phyloP scores from a whole-genome alignment of 768 basidiomycete species.

The Leccinellum albellum region DNA sequence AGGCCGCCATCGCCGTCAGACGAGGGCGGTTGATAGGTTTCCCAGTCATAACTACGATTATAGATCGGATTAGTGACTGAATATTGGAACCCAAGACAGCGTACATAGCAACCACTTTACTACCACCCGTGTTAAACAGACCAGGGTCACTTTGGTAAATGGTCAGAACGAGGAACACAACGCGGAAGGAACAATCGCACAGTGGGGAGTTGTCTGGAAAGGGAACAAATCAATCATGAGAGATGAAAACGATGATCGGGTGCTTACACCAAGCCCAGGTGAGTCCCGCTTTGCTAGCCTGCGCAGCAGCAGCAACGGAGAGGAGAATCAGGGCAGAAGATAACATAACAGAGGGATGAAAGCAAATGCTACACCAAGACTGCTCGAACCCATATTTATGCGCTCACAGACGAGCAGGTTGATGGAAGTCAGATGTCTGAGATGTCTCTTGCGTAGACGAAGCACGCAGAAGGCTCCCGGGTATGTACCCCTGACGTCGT shows the following conservation, averaged over 20 bases:
- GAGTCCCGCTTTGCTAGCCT: conserved; percentile 35
- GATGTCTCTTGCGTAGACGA: neutral
- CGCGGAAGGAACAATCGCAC: conserved; percentile 15
- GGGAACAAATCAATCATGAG: neutral
- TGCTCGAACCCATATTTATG: neutral
- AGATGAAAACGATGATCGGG: neutral
- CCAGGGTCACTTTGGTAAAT: conserved; percentile 23
- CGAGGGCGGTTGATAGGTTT: conserved; percentile 34
- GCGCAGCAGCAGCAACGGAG: conserved; percentile 13
- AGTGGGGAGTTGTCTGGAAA: conserved; percentile 27
- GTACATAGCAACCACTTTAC: conserved; percentile 34
- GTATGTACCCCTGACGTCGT: neutral
- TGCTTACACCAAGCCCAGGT: conserved; percentile 35
- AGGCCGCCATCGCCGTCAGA: conserved; percentile 36
- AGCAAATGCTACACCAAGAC: neutral
- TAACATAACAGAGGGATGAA: conserved; percentile 16
- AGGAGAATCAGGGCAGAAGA: conserved; percentile 15
- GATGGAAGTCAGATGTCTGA: neutral
- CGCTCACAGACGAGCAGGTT: neutral
- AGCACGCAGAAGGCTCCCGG: neutral
- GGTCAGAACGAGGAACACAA: neutral
- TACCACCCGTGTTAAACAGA: conserved; percentile 29
- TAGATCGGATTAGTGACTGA: neutral
- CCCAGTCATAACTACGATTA: conserved; percentile 33
- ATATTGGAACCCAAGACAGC: neutral